Conservation (phyloP, 2,329 filamentous ascomycete genomes). For the Alternaria sp. region DNA sequence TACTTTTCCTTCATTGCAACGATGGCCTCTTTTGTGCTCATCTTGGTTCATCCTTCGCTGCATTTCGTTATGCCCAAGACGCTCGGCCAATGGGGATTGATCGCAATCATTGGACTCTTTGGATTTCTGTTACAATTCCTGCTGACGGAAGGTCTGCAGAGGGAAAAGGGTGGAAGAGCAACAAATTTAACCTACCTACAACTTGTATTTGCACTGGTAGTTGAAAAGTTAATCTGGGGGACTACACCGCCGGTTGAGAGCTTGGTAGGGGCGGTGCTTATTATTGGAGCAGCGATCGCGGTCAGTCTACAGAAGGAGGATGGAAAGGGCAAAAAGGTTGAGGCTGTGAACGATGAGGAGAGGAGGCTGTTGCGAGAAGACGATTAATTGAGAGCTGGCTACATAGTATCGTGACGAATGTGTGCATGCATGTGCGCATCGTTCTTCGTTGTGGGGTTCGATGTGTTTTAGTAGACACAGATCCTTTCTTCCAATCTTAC, state of each 20-base stretch:
- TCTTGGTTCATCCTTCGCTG: slow-evolving; percentile 64
- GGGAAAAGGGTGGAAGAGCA: slow-evolving; percentile 69
- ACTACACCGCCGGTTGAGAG: slow-evolving; percentile 41
- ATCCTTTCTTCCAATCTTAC: not conserved
- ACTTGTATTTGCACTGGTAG: slow-evolving; percentile 70
- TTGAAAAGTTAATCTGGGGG: slow-evolving; percentile 66
- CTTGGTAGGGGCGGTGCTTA: slow-evolving; percentile 33
- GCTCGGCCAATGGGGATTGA: slow-evolving; percentile 69
- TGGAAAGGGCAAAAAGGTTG: slow-evolving; percentile 14
- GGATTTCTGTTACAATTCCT: slow-evolving; percentile 85
- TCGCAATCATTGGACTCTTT: slow-evolving; percentile 72
- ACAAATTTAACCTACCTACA: slow-evolving; percentile 73
- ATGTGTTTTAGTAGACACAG: not conserved
- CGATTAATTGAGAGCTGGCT: not conserved
- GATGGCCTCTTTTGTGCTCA: slow-evolving; percentile 67
- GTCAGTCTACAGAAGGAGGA: slow-evolving; percentile 34
- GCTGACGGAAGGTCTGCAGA: slow-evolving; percentile 75
- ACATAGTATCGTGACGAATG: not conserved
- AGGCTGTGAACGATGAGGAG: slow-evolving; percentile 33
- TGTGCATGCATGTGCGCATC: not conserved
- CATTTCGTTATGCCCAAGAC: slow-evolving; percentile 64
- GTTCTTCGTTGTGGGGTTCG: not conserved
- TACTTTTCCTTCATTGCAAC: slow-evolving; percentile 78
- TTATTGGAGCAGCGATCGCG: slow-evolving; percentile 39
- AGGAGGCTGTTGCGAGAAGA: slow-evolving; percentile 28